Evolutionary conservation across 768 basidiomycete species (phyloP).

Genomic region (Sistotremastrum suecicum): DNA sequence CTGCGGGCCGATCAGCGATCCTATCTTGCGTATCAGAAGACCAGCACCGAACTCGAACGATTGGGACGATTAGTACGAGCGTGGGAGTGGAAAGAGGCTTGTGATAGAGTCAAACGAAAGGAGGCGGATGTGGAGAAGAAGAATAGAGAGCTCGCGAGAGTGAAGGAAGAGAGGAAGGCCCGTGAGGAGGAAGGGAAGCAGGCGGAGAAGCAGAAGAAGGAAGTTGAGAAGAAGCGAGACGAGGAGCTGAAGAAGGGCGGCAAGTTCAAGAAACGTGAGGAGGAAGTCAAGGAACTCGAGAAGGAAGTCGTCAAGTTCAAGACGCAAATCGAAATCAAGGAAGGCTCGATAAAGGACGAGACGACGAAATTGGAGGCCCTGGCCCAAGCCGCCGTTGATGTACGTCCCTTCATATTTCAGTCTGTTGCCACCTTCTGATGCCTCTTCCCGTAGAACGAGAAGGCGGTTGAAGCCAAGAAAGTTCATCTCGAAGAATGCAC

Average conservation of each 20-base stretch:
- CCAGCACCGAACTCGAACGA: constrained; percentile 74
- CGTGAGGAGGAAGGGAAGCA: constrained; percentile 38
- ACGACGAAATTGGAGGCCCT: constrained; percentile 39
- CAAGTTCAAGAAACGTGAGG: constrained; percentile 75
- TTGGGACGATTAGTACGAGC: constrained; percentile 72
- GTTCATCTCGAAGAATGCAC: constrained; percentile 41
- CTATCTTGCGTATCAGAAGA: constrained; percentile 84
- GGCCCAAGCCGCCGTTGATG: constrained; percentile 46
- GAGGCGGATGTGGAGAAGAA: constrained; percentile 39
- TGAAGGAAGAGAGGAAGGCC: constrained; percentile 34
- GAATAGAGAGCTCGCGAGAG: constrained; percentile 31
- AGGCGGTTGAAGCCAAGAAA: constrained; percentile 43
- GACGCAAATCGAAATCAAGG: constrained; percentile 78
- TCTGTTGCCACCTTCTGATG: neutral
- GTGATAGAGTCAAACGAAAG: constrained; percentile 37
- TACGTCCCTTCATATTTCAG: constrained; percentile 17
- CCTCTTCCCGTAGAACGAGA: constrained; percentile 33
- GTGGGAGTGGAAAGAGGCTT: constrained; percentile 70
- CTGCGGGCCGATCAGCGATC: constrained; percentile 80
- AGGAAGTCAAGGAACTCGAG: constrained; percentile 61
- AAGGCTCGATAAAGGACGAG: constrained; percentile 66
- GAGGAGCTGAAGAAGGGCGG: constrained; percentile 88
- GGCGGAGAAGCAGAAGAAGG: constrained; percentile 51
- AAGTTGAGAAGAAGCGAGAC: constrained; percentile 65
- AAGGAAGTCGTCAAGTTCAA: constrained; percentile 69